phyloP scores from a whole-genome alignment of 768 basidiomycete genomes.

The Bullera alba region DNA sequence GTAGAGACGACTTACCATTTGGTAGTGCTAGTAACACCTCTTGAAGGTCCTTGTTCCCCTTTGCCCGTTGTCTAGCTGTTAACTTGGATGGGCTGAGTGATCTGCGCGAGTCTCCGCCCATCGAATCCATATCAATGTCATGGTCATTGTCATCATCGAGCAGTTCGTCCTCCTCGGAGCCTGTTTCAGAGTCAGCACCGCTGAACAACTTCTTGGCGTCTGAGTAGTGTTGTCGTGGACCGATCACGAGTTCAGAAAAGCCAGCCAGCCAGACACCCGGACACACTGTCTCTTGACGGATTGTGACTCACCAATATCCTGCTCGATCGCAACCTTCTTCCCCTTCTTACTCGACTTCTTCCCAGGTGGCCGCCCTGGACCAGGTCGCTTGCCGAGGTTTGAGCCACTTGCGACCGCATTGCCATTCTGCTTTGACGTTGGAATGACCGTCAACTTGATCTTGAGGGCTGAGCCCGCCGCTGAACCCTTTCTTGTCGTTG shows the following conservation, averaged over 20 bases:
- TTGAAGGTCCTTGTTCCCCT: slow-evolving; percentile 34
- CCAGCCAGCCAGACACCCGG: neutral
- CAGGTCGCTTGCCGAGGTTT: slow-evolving; percentile 7
- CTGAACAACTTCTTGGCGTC: too few species aligned
- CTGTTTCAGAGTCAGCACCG: neutral
- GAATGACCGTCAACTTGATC: slow-evolving; percentile 24
- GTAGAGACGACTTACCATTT: slow-evolving; percentile 23
- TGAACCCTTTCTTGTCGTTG: neutral
- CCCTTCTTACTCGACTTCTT: slow-evolving; percentile 29
- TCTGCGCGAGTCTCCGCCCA: slow-evolving; percentile 5
- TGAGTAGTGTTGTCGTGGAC: too few species aligned
- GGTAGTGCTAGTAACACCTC: slow-evolving; percentile 35
- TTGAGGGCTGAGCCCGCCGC: slow-evolving; percentile 13
- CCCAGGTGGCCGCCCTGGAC: slow-evolving; percentile 16
- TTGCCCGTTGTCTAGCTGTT: slow-evolving; percentile 42
- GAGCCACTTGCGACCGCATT: too few species aligned
- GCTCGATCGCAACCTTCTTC: slow-evolving; percentile 22
- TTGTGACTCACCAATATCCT: slow-evolving; percentile 18
- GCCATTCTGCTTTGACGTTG: too few species aligned
- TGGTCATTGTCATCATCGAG: slow-evolving; percentile 6
- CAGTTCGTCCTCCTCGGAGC: slow-evolving; percentile 18
- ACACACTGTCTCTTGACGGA: too few species aligned
- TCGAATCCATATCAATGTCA: slow-evolving; percentile 6
- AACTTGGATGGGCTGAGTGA: slow-evolving; percentile 27
- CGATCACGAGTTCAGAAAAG: too few species aligned